Evolutionary conservation across 2,329 filamentous ascomycete genomes (phyloP).

Genomic region (Apiospora sp.): DNA sequence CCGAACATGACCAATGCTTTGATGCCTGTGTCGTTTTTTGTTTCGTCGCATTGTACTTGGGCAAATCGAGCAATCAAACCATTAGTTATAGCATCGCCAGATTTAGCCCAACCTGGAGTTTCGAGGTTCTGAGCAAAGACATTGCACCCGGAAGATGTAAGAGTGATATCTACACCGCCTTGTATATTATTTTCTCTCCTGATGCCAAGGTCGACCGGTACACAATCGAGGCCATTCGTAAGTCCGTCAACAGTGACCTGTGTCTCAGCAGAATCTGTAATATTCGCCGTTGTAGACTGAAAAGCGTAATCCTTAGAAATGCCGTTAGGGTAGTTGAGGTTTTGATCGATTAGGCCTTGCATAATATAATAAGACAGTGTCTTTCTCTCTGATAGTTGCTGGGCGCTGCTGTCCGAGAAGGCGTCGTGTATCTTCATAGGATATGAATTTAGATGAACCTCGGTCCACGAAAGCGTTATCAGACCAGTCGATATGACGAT

Average conservation of each 20-base stretch:
- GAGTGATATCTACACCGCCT: too few relatives aligned
- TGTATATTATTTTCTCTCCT: too few relatives aligned
- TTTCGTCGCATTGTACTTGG: neutral
- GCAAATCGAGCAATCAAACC: neutral
- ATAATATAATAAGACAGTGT: neutral
- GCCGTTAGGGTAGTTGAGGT: conserved; percentile 3
- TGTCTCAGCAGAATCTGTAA: neutral
- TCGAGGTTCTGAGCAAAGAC: too few relatives aligned
- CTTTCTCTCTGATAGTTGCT: neutral
- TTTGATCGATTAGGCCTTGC: neutral
- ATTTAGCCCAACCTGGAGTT: neutral
- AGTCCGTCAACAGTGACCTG: neutral
- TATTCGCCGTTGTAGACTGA: neutral
- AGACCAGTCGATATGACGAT: conserved; percentile 48
- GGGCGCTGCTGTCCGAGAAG: neutral
- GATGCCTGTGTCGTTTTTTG: neutral
- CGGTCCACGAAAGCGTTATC: conserved; percentile 32
- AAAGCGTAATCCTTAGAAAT: conserved; percentile 17
- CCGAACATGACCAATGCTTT: neutral
- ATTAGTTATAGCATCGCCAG: too few relatives aligned
- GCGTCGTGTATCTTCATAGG: neutral
- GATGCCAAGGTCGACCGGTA: neutral
- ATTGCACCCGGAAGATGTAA: too few relatives aligned
- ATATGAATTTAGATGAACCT: neutral
- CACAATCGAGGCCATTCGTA: conserved; percentile 18